These are phyloP conservation scores for Trichophyton schoenleinii DNA, from an alignment of 2,329 filamentous ascomycete species.

Conservation along the genomic window DNA sequence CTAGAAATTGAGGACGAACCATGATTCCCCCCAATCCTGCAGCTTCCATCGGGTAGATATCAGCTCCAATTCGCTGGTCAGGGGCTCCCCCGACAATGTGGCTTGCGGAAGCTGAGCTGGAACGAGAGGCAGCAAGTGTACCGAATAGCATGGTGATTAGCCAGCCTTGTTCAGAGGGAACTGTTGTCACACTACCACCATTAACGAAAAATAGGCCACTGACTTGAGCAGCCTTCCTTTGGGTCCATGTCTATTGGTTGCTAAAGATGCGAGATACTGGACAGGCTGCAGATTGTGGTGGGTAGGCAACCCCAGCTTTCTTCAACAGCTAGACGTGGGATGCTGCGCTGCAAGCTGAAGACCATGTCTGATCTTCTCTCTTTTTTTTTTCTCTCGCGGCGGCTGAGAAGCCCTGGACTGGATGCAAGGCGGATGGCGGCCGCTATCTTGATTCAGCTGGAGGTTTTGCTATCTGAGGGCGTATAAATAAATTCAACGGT, in stretches of 20 bases:
- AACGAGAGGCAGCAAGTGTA: neutral
- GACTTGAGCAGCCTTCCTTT: neutral
- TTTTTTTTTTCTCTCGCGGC: neutral
- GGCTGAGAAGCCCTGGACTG: neutral
- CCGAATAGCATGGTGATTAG: neutral
- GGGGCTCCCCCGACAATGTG: neutral
- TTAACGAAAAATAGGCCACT: neutral
- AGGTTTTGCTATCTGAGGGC: neutral
- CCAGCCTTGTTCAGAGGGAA: neutral
- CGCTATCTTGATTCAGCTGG: neutral
- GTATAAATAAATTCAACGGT: neutral
- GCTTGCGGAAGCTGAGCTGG: conserved; percentile 1
- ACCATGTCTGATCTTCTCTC: neutral
- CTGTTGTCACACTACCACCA: neutral
- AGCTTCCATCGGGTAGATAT: neutral
- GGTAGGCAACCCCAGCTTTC: neutral
- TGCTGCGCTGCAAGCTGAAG: neutral
- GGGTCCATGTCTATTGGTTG: neutral
- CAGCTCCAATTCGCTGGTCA: neutral
- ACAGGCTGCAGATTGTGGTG: neutral
- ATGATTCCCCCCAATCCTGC: neutral
- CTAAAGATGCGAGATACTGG: neutral
- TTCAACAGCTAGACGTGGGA: neutral
- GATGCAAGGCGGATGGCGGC: neutral
- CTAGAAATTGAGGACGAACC: neutral